phyloP scores from a whole-genome alignment of 1,284 basidiomycete genomes.

The Papiliotrema fonsecae region DNA sequence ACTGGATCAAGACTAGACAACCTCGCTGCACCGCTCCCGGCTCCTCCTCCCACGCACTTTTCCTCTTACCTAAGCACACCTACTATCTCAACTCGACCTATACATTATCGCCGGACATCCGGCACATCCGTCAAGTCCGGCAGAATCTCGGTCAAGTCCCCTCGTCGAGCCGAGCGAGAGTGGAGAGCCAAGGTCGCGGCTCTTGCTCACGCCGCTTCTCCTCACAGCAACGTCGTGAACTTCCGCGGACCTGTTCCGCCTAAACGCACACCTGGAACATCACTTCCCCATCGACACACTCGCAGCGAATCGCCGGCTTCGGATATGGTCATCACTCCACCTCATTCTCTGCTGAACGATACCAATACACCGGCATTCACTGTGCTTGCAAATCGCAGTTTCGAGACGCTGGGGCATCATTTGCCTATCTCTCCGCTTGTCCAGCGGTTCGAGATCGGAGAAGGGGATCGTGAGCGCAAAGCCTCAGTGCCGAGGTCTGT shows the following conservation, averaged over 20 bases:
- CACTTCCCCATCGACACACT: neutral
- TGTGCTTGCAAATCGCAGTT: neutral
- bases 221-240: neutral
- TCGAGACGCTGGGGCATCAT: conserved; percentile 4
- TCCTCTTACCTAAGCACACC: neutral
- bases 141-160: conserved; percentile 2
- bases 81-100: neutral
- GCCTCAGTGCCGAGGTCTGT: conserved; percentile 1
- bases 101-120: neutral
- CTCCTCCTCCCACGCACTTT: neutral
- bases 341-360: neutral
- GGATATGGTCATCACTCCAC: conserved; percentile 2
- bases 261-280: conserved; percentile 2
- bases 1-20: neutral
- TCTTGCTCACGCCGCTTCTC: neutral
- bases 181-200: conserved; percentile 20
- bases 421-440: too few relatives aligned
- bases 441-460: neutral
- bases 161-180: conserved; percentile 12
- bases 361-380: neutral
- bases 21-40: neutral
- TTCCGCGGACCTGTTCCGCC: conserved; percentile 4
- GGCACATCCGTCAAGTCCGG: neutral
- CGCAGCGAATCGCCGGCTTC: neutral
- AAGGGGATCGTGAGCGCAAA: neutral